Evolutionary conservation across 441 rosid species (phyloP), one percentile per base, ranked within the genome.

Genomic region (Euphorbia celastroides): DNA sequence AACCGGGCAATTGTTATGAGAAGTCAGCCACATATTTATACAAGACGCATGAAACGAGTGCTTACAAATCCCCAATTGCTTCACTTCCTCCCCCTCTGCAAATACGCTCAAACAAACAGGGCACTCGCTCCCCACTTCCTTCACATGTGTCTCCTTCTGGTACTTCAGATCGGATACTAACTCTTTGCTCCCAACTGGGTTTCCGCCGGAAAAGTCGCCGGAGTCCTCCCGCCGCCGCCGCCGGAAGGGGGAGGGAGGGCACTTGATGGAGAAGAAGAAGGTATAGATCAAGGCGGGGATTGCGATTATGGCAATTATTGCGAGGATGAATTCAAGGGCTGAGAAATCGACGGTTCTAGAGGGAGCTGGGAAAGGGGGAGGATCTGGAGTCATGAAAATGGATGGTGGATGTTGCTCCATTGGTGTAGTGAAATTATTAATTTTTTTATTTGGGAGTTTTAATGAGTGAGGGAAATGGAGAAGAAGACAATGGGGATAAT

Each of bases 1-100:
- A 67, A 84, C 75, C 2, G 98, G 98, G 42, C 98, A 93, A 70
- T 72, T 86, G 6, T 84, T 41, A 34, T 87, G 79, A 44, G 82
- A 79, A 34, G 51, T 78, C 12, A 93, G 77, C 98, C 98, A 93
- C 78, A 0, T 5, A 38, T 88, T 81, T 28, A 92, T 82, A 70
- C 97, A 93, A 13, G 64, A 1, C 60, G 80, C 83, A 44, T 93
- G 98, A 67, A 93, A 93, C 8, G 86, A 82, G 77, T 90, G 98
- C 64, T 81, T 81, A 72, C 98, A 90, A 34, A 41, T 75, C 62
- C 82, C 82, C 5, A 93, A 68, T 63, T 70, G 82, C 76, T 72
- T 85, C 57, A 90, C 75, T 1, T 82, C 88, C 54, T 86, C 86
- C 0, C 92, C 90, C 28, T 83, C 93, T 32, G 72, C 48, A 55